Evolutionary conservation across 116 monocot genomes (phyloP).

Genomic region (Phalaenopsis hybrid): DNA sequence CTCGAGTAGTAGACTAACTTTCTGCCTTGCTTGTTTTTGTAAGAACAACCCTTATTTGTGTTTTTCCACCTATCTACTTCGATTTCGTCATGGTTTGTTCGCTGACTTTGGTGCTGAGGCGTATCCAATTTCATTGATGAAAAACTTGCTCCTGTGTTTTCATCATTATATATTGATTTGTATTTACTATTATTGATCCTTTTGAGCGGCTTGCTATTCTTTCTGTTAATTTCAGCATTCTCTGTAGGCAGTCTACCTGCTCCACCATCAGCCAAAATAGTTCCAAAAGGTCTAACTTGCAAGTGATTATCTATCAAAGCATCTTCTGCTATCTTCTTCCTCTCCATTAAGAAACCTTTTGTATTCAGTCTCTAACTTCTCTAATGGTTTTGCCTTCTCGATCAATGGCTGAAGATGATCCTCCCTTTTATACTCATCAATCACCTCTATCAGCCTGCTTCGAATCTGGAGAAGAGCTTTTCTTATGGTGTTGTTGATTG

Average conservation of each 20-base stretch:
- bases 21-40: too few relatives aligned
- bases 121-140: slow-evolving; percentile 5
- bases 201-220: slow-evolving; percentile 31
- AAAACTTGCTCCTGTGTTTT: slow-evolving; percentile 14
- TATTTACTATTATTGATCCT: slow-evolving; percentile 36
- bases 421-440: slow-evolving; percentile 67
- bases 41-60: too few relatives aligned
- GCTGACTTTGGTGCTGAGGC: too few relatives aligned
- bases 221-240: slow-evolving; percentile 16
- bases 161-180: slow-evolving; percentile 55
- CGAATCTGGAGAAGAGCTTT: slow-evolving; percentile 55
- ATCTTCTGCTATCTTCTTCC: slow-evolving; percentile 33
- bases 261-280: slow-evolving; percentile 33
- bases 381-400: slow-evolving; percentile 44
- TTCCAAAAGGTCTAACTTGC: slow-evolving; percentile 66
- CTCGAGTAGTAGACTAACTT: too few relatives aligned
- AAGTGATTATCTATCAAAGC: slow-evolving; percentile 24
- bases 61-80: too few relatives aligned
- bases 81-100: too few relatives aligned
- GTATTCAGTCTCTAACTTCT: slow-evolving; percentile 62
- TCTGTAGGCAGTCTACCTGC: slow-evolving; percentile 23
- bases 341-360: slow-evolving; percentile 51
- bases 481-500: slow-evolving; percentile 21
- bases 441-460: slow-evolving; percentile 71
- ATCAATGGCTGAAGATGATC: too few relatives aligned